Base-by-base conservation (phyloP, 176 grass and related monocot species). In the Cenchrus purpureus region DNA sequence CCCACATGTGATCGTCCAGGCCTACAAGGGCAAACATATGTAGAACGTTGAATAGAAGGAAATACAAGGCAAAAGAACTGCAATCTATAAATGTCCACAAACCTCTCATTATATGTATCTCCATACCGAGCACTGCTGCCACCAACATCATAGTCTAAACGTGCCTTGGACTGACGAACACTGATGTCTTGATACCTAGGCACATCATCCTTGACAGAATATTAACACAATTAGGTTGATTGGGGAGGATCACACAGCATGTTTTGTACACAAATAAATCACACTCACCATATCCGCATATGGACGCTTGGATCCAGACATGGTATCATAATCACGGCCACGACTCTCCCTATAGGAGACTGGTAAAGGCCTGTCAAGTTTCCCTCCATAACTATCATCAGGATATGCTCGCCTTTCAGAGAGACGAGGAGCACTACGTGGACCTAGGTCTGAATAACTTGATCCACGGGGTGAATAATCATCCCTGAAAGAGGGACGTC, bases 281-380 rank as follows among this genome's bases (percentile, higher is more conserved):
- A 29, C 62, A 68, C 86, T 84, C 67, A 94, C 92, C 78, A 97
- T 83, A 65, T 91, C 89, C n/a, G 85, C 50, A 58, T 94, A 97
- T 71, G 90, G 85, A 45, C 97, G 90, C 77, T 94, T 97, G 71
- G 91, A 94, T 84, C 92, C 90, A 88, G 89, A 84, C 37, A 95
- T 79, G 71, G 91, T 86, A 75, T 86, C 88, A 85, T 94, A 90
- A 67, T 94, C 89, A 82, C 86, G 89, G n/a, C 76, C 83, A 77
- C 79, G 89, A 12, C 73, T 86, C 82, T 95, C 95, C 58, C 89
- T 91, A 84, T 95, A 90, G 25, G 25, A 25, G 50, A 75, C 40
- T 22, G 85, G 78, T 34, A 88, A 68, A 88, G 91, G 90, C 3
- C 89, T 85, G 44, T 86, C 89, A 22, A 82, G 54, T 83, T 91